Conservation (phyloP, 2,329 filamentous ascomycete species). For the Fonsecaea erecta region DNA sequence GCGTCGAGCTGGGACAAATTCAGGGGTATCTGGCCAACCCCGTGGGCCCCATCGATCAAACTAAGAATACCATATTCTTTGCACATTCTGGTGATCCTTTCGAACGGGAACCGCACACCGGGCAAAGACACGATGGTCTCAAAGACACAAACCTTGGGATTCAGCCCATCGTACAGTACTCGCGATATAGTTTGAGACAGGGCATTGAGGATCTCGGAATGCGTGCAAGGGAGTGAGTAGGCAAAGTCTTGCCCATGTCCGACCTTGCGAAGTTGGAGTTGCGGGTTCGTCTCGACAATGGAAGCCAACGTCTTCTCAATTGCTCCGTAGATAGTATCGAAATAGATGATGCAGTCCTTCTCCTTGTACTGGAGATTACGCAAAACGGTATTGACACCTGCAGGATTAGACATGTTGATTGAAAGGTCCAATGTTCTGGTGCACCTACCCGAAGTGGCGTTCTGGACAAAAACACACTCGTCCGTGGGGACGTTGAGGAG, state of each 20-base stretch:
- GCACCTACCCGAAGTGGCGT: constrained; percentile 68
- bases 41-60: constrained; percentile 83
- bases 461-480: constrained; percentile 76
- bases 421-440: background rate
- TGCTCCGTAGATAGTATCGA: constrained; percentile 76
- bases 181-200: constrained; percentile 65
- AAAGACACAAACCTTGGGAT: constrained; percentile 71
- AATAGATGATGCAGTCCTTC: constrained; percentile 66
- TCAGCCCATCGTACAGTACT: constrained; percentile 62
- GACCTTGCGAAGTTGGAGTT: constrained; percentile 58
- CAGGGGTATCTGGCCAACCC: constrained; percentile 76
- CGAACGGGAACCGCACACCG: constrained; percentile 79
- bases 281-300: constrained; percentile 68
- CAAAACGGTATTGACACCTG: constrained; percentile 76
- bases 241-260: constrained; percentile 40
- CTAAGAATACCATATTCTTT: constrained; percentile 70
- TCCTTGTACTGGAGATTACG: constrained; percentile 72
- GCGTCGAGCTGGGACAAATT: constrained; percentile 70
- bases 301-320: constrained; percentile 76
- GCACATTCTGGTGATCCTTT: constrained; percentile 68
- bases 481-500: constrained; percentile 69
- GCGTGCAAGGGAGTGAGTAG: constrained; percentile 70
- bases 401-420: background rate
- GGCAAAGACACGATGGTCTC: constrained; percentile 81
- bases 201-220: constrained; percentile 65